These are phyloP conservation scores for Chytriomyces confervae DNA, from an alignment of 192 early-diverging fungal genomes.

Conservation along the genomic window DNA sequence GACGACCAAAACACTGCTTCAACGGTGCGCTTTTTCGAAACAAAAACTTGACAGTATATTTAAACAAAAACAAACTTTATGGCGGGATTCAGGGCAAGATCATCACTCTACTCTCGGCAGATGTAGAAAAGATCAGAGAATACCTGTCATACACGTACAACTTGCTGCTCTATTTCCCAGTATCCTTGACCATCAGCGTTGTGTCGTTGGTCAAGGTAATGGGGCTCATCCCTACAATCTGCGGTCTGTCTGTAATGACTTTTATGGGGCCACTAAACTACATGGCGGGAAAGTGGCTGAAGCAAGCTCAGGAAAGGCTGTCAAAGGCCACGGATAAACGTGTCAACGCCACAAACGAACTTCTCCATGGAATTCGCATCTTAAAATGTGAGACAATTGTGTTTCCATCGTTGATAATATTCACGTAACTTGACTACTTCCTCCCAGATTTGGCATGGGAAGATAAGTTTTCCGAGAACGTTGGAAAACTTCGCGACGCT, in stretches of 20 bases:
- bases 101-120: slow-evolving; percentile 54
- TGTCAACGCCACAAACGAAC: slow-evolving; percentile 80
- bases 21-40: slow-evolving; percentile 9
- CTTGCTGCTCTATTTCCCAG: slow-evolving; percentile 16
- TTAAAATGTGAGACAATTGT: slow-evolving; percentile 32
- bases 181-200: slow-evolving; percentile 36
- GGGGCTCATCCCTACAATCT: slow-evolving; percentile 42
- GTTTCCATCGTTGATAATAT: neutral
- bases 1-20: slow-evolving; percentile 44
- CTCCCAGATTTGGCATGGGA: slow-evolving; percentile 55
- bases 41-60: neutral
- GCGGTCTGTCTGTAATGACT: slow-evolving; percentile 42
- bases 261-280: slow-evolving; percentile 37
- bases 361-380: slow-evolving; percentile 75
- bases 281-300: slow-evolving; percentile 29
- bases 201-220: slow-evolving; percentile 31
- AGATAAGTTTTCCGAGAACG: slow-evolving; percentile 30
- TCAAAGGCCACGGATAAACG: slow-evolving; percentile 69
- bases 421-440: neutral
- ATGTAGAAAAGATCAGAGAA: slow-evolving; percentile 48
- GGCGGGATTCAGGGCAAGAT: slow-evolving; percentile 47
- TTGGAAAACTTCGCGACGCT: slow-evolving; percentile 24
- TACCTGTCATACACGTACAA: slow-evolving; percentile 32
- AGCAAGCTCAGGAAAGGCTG: slow-evolving; percentile 38
- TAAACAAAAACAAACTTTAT: neutral